Percentiles rank a stretch among this genome's conserved stretches.
These are phyloP conservation scores for Naganishia antarctica DNA, from an alignment of 768 basidiomycete genomes.

Conservation along the genomic window DNA sequence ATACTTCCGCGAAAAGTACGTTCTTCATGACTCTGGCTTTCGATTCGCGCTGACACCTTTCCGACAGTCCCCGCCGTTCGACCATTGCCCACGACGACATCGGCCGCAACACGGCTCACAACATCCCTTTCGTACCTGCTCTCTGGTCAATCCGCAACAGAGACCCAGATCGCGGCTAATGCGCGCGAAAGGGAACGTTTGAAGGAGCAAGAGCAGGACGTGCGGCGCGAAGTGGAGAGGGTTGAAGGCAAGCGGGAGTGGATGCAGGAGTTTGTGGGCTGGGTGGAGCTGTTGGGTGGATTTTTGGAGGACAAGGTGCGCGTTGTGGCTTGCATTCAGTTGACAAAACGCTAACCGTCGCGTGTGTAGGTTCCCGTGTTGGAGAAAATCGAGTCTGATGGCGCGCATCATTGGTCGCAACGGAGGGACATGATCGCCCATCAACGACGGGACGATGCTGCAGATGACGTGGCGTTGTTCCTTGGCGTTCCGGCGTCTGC, in stretches of 20 bases:
- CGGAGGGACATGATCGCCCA: slow-evolving; percentile 63
- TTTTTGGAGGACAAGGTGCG: slow-evolving; percentile 53
- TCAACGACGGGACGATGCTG: slow-evolving; percentile 70
- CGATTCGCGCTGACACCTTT: background rate
- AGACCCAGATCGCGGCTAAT: slow-evolving; percentile 40
- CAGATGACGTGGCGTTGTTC: slow-evolving; percentile 70
- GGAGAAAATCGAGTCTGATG: slow-evolving; percentile 50
- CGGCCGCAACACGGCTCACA: slow-evolving; percentile 47
- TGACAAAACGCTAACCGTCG: background rate
- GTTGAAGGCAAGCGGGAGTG: slow-evolving; percentile 51
- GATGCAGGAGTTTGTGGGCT: slow-evolving; percentile 51
- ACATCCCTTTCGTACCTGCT: slow-evolving; percentile 43
- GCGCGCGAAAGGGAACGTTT: slow-evolving; percentile 44
- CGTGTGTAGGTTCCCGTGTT: slow-evolving; percentile 48
- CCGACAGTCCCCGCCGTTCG: slow-evolving; percentile 47
- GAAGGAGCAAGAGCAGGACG: slow-evolving; percentile 49
- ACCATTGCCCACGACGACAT: slow-evolving; percentile 47
- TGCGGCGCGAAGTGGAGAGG: slow-evolving; percentile 49
- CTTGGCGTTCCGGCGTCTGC: slow-evolving; percentile 56
- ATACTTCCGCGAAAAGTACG: slow-evolving; percentile 50
- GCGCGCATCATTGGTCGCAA: slow-evolving; percentile 68
- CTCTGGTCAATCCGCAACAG: slow-evolving; percentile 37
- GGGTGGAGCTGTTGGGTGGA: slow-evolving; percentile 51
- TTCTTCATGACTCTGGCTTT: background rate
- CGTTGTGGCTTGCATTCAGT: background rate